These are phyloP conservation scores for Botrytis galanthina DNA, from an alignment of 2,329 filamentous ascomycete genomes.

Conservation along the genomic window DNA sequence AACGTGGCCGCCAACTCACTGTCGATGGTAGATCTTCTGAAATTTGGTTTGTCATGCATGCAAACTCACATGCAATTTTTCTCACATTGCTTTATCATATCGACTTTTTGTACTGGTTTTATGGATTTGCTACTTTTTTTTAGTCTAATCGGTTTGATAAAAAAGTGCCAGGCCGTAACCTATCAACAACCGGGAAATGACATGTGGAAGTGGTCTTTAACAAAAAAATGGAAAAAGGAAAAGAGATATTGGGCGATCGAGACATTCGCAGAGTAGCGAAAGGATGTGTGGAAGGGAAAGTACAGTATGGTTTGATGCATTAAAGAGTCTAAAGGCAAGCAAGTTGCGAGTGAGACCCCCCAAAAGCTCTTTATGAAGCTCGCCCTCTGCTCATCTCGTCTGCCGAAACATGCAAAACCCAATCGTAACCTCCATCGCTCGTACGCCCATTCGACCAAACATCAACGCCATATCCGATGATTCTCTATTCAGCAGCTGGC, in stretches of 20 bases:
- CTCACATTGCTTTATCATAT: neutral
- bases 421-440: conserved; percentile 33
- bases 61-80: neutral
- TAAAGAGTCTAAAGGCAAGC: conserved; percentile 38
- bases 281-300: conserved; percentile 28
- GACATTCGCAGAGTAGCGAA: conserved; percentile 18
- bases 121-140: conserved; percentile 37
- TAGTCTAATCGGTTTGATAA: conserved; percentile 31
- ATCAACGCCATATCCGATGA: conserved; percentile 37
- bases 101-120: conserved; percentile 22
- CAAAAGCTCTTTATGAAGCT: conserved; percentile 32
- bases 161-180: conserved; percentile 25
- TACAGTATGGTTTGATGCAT: conserved; percentile 36
- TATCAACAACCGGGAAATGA: conserved; percentile 20
- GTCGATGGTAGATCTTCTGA: neutral
- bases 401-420: conserved; percentile 37
- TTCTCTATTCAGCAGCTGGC: conserved; percentile 37
- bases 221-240: conserved; percentile 23
- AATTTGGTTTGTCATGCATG: neutral
- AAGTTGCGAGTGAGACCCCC: conserved; percentile 37
- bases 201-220: conserved; percentile 20
- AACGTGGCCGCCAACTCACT: neutral
- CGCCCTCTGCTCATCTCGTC: conserved; percentile 31
- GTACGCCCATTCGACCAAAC: conserved; percentile 36
- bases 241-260: conserved; percentile 17